Conservation (phyloP, 1,139 yeast species). For the Yamadazyma atlantica region DNA sequence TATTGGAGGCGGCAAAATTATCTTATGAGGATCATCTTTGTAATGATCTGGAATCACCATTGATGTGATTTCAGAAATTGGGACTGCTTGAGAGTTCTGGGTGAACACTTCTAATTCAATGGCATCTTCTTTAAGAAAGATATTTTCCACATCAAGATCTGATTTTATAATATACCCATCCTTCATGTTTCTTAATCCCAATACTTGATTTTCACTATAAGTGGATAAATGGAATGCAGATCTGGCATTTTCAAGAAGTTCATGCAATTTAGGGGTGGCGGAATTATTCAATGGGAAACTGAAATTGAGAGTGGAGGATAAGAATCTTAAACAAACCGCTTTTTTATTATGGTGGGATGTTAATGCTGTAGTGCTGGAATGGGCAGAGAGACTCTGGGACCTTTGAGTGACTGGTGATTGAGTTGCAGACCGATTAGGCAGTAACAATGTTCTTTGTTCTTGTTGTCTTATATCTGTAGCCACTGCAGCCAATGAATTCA, state of each 20-base stretch:
- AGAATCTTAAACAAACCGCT: constrained; percentile 40
- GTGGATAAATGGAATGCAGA: constrained; percentile 56
- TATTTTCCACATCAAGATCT: constrained; percentile 36
- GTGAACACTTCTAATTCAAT: constrained; percentile 39
- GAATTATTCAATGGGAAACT: constrained; percentile 57
- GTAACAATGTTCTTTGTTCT: constrained; percentile 11
- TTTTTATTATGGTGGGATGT: constrained; percentile 10
- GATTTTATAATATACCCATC: constrained; percentile 27
- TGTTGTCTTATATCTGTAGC: constrained; percentile 33
- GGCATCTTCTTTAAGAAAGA: constrained; percentile 27
- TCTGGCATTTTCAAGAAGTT: constrained; percentile 68
- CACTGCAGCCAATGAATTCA: constrained; percentile 40
- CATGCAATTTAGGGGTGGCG: constrained; percentile 69
- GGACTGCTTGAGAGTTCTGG: constrained; percentile 31
- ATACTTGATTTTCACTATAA: constrained; percentile 18
- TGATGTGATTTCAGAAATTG: constrained; percentile 37
- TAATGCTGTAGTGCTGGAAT: neutral
- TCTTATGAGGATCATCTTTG: constrained; percentile 19
- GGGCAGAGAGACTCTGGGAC: neutral
- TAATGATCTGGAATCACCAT: constrained; percentile 25
- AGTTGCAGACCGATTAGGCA: constrained; percentile 6
- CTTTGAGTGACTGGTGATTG: constrained; percentile 5
- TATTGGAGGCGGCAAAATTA: constrained; percentile 35
- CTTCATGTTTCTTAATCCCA: constrained; percentile 21
- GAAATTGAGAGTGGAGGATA: constrained; percentile 49